Percentiles rank a stretch among this genome's conserved stretches.
Conservation (phyloP, 2,329 filamentous ascomycete genomes). For the Aureobasidium sp. region DNA sequence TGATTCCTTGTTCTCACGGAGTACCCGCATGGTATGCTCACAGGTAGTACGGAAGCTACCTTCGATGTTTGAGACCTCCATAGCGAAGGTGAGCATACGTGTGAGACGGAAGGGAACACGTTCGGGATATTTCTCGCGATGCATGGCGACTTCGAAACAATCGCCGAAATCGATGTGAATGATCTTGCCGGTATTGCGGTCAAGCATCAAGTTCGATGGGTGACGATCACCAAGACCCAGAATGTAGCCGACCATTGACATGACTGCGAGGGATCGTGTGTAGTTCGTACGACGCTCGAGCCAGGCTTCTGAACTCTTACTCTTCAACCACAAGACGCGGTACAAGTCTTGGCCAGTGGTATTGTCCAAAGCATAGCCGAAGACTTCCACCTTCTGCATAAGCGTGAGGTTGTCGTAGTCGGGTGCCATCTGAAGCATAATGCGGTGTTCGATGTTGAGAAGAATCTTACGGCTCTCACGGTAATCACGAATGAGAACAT, state of each 20-base stretch:
- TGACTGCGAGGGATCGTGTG: slow-evolving; percentile 91
- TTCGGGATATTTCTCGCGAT: slow-evolving; percentile 98
- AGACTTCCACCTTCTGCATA: slow-evolving; percentile 99
- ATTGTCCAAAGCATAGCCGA: slow-evolving; percentile 97
- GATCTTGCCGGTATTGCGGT: slow-evolving; percentile 91
- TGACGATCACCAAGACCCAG: slow-evolving; percentile 93
- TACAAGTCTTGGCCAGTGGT: slow-evolving; percentile 98
- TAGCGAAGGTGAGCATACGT: slow-evolving; percentile 97
- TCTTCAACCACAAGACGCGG: slow-evolving; percentile 96
- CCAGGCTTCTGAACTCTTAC: slow-evolving; percentile 96
- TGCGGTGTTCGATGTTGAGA: slow-evolving; percentile 97
- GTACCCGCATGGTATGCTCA: slow-evolving; percentile 95
- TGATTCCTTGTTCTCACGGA: slow-evolving; percentile 95
- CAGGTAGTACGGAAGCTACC: slow-evolving; percentile 97
- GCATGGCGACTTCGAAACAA: slow-evolving; percentile 99
- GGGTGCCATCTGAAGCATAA: slow-evolving; percentile 99
- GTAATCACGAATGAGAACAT: slow-evolving; percentile 95
- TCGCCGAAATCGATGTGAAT: slow-evolving; percentile 99
- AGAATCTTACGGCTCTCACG: slow-evolving; percentile 94
- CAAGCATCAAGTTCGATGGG: slow-evolving; percentile 95
- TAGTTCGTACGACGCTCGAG: slow-evolving; percentile 98
- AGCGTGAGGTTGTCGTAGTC: slow-evolving; percentile 98
- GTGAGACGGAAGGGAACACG: slow-evolving; percentile 95
- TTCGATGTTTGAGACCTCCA: slow-evolving; percentile 99
- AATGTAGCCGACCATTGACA: slow-evolving; percentile 99